These are phyloP conservation scores for Nicotiana rustica DNA, from an alignment of 305 asterid genomes.

Conservation along the genomic window DNA sequence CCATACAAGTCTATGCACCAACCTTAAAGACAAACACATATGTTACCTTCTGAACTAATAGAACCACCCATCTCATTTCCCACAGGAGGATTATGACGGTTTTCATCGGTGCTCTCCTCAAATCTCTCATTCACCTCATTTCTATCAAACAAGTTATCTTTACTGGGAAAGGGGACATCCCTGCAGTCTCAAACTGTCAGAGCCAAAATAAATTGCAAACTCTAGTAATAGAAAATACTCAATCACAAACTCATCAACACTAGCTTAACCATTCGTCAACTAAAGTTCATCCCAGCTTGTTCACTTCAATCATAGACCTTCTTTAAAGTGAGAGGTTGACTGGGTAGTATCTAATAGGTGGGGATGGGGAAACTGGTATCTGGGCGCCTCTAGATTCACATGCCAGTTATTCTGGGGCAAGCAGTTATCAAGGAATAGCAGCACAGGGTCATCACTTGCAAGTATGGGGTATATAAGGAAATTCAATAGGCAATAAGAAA, in stretches of 20 bases:
- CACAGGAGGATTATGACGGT: slow-evolving; percentile 53
- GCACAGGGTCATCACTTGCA: slow-evolving; percentile 29
- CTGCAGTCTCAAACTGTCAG: slow-evolving; percentile 60
- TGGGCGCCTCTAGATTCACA: slow-evolving; percentile 13
- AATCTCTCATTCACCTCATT: slow-evolving; percentile 55
- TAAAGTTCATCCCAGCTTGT: slow-evolving; percentile 22
- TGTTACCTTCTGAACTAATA: slow-evolving; percentile 75
- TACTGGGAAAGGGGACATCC: slow-evolving; percentile 58
- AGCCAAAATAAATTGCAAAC: slow-evolving; percentile 17
- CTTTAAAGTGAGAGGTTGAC: background rate
- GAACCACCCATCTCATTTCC: slow-evolving; percentile 62
- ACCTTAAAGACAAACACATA: slow-evolving; percentile 34
- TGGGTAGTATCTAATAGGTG: slow-evolving; percentile 10
- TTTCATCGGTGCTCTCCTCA: slow-evolving; percentile 56
- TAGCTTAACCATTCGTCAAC: slow-evolving; percentile 21
- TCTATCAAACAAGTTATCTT: slow-evolving; percentile 58
- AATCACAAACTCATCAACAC: slow-evolving; percentile 26
- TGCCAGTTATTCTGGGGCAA: slow-evolving; percentile 23
- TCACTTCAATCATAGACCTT: background rate
- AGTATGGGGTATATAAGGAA: slow-evolving; percentile 8
- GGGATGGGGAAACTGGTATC: slow-evolving; percentile 2
- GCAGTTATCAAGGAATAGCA: slow-evolving; percentile 18
- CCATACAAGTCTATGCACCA: slow-evolving; percentile 31
- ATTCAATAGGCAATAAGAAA: slow-evolving; percentile 23
- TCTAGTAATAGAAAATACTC: slow-evolving; percentile 8